Evolutionary conservation across 768 basidiomycete genomes (phyloP).

Genomic region (Antrodiella citrinella): DNA sequence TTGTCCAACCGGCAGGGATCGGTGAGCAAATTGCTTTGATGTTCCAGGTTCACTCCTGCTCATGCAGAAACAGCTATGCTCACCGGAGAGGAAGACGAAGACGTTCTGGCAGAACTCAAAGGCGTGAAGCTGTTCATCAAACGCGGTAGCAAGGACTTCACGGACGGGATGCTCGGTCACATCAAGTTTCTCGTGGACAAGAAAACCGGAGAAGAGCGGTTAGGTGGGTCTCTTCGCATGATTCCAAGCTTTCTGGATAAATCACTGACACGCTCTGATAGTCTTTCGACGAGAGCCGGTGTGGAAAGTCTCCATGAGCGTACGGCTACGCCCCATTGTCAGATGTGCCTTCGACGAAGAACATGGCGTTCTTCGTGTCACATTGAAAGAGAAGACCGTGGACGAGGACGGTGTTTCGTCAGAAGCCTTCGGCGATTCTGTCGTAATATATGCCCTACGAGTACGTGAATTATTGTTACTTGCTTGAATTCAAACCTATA

Average conservation of each 20-base stretch:
- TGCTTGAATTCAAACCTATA: neutral
- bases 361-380: constrained; percentile 47
- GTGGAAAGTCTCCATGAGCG: constrained; percentile 64
- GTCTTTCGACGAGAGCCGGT: constrained; percentile 68
- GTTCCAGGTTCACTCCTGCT: neutral
- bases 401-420: constrained; percentile 16
- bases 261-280: constrained; percentile 22
- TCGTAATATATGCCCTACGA: constrained; percentile 61
- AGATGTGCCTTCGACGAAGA: constrained; percentile 50
- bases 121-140: constrained; percentile 54
- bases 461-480: constrained; percentile 25
- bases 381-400: constrained; percentile 40
- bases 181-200: constrained; percentile 47
- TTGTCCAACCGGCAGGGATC: too few relatives aligned
- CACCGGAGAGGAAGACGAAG: constrained; percentile 65
- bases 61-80: constrained; percentile 9
- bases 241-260: neutral
- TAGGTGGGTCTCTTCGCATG: constrained; percentile 31
- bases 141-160: constrained; percentile 45
- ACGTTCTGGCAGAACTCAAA: constrained; percentile 46
- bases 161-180: constrained; percentile 52
- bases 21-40: too few relatives aligned
- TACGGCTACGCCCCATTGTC: constrained; percentile 44
- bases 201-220: constrained; percentile 32
- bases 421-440: constrained; percentile 26